Evolutionary conservation across 1,284 basidiomycete species (phyloP).

Genomic region (Singerocomus inundabilis): DNA sequence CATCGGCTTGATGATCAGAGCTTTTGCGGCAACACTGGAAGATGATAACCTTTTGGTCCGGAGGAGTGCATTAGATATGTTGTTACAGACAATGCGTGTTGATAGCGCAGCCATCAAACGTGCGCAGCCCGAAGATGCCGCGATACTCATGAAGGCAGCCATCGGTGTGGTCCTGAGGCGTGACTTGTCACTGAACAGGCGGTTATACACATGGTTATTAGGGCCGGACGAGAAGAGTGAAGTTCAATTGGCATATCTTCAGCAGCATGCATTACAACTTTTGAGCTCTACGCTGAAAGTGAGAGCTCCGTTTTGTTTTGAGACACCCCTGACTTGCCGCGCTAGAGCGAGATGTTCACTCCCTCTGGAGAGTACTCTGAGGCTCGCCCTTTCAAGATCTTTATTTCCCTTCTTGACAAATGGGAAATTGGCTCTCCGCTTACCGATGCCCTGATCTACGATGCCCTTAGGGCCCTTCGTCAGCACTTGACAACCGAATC

Average conservation of each 20-base stretch:
- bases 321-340: slow-evolving; percentile 3
- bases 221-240: slow-evolving; percentile 78
- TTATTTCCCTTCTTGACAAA: slow-evolving; percentile 93
- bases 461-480: slow-evolving; percentile 74
- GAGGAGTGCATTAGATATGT: slow-evolving; percentile 77
- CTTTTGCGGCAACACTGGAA: slow-evolving; percentile 84
- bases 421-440: slow-evolving; percentile 91
- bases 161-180: slow-evolving; percentile 84
- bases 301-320: slow-evolving; percentile 11
- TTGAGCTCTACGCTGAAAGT: slow-evolving; percentile 70
- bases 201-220: slow-evolving; percentile 92
- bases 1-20: slow-evolving; percentile 89
- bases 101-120: slow-evolving; percentile 69
- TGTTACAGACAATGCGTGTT: slow-evolving; percentile 72
- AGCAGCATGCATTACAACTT: slow-evolving; percentile 64
- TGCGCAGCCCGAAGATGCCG: slow-evolving; percentile 64
- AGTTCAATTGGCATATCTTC: slow-evolving; percentile 70
- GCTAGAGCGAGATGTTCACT: slow-evolving; percentile 70
- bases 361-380: slow-evolving; percentile 71
- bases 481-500: slow-evolving; percentile 49
- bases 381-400: slow-evolving; percentile 90
- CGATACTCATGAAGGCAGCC: slow-evolving; percentile 77
- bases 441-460: slow-evolving; percentile 77
- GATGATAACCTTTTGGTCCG: slow-evolving; percentile 89
- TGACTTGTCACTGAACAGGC: slow-evolving; percentile 90